Percentiles rank a stretch among this genome's conserved stretches.
Evolutionary conservation across 768 basidiomycete species (phyloP).

Genomic region (Lentinula boryana): DNA sequence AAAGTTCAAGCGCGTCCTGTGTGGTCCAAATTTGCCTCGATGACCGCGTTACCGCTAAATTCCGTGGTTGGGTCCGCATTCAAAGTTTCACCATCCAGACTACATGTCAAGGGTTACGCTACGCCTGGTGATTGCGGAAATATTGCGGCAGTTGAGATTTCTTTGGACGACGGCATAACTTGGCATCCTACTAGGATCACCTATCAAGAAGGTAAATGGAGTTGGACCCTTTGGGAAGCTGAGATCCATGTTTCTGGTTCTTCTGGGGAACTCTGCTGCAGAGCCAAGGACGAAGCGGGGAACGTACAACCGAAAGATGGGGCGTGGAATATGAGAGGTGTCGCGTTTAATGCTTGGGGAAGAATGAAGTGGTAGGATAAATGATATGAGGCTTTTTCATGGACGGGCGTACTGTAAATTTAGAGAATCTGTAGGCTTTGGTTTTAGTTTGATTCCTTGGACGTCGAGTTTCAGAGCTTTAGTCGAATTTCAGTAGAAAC

Average conservation of each 20-base stretch:
- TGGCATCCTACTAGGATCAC: constrained; percentile 48
- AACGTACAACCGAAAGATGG: constrained; percentile 42
- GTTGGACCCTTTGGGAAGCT: constrained; percentile 69
- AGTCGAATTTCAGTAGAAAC: not conserved
- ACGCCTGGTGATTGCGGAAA: constrained; percentile 38
- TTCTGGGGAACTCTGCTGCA: constrained; percentile 36
- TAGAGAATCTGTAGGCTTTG: not conserved
- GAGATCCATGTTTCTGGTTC: constrained; percentile 28
- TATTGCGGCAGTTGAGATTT: constrained; percentile 44
- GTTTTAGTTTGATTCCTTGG: not conserved
- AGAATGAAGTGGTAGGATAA: not conserved
- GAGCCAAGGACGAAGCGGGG: constrained; percentile 47
- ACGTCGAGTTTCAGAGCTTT: not conserved
- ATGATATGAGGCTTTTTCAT: not conserved
- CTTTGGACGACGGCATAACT: constrained; percentile 41
- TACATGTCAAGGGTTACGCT: constrained; percentile 53
- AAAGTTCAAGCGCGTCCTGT: constrained; percentile 36
- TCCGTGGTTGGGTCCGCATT: constrained; percentile 48
- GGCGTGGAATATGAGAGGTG: constrained; percentile 64
- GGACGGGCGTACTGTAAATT: not conserved
- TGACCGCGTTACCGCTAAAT: constrained; percentile 56
- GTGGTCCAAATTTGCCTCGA: constrained; percentile 53
- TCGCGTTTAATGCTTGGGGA: constrained; percentile 52
- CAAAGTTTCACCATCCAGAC: constrained; percentile 22
- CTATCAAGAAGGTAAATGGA: constrained; percentile 62